Base-by-base conservation (phyloP, 1,139 yeast species). In the Yamadazyma sp. region DNA sequence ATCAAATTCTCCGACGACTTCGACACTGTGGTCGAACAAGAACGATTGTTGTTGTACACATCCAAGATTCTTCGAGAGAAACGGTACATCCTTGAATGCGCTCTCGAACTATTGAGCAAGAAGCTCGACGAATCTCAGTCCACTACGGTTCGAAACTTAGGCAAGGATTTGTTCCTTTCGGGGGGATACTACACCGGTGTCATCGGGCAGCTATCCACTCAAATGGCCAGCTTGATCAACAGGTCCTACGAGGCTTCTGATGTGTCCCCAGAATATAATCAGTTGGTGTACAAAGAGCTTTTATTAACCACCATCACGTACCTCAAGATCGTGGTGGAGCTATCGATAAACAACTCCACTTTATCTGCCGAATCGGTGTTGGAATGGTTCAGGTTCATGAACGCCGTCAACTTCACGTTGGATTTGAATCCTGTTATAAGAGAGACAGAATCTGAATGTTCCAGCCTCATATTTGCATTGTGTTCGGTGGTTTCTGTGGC, bases 381-480 rank as follows among this genome's bases (percentile, higher is more conserved):
- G 2, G 54, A 62, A 9, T 87, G 95, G 95, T 81, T 83, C 47
- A 52, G 64, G 5, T 59, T 79, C 17, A 69, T 80, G 72, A 59
- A 65, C 12, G 54, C 61, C 4, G 67, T 73, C 2, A 63, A 64
- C 33, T 78, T 70, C 48, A 64, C 74, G 20, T 44, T 60, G 26
- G 41, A 51, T 2, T 47, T 59, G 39, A 61, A 61, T 5, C 59
- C 69, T 10, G 51, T 54, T 31, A 54, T 61, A 7, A 51, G 61
- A 6, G 56, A 63, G 17, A 51, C 51, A 0, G 78, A 73, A 35
- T 53, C 62, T 10, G 71, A 77, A 28, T 44, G 42, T 29, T 55
- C 79, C 10, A 17, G 33, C 3, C 44, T 49, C 10, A 44, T 49
- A 2, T 73, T 73, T 43, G 69, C 77, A 1, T 61, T 83, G 20